Base-by-base conservation (phyloP, 1,284 basidiomycete genomes). In the Schizopora paradoxa region DNA sequence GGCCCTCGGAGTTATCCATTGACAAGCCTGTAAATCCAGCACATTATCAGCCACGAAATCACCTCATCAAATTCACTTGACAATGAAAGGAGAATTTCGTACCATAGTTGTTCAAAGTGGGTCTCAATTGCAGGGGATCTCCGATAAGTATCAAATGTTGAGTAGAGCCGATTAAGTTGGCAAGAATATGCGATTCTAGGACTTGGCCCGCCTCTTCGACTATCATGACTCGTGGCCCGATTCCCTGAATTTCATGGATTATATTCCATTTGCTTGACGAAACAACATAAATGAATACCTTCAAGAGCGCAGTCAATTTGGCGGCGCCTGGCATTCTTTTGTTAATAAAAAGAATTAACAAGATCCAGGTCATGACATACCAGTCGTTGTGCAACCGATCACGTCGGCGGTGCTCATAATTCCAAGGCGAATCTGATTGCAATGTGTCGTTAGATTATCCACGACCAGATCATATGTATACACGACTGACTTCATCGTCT, bases 191-290 rank as follows among this genome's bases (percentile, higher is more conserved):
- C 2, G 84, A 77, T 61, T 88, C 86, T 11, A 87, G 68, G 0
- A 88, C 82, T 63, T 88, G 85, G 0, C 86, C 86, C 0, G 85
- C 85, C 58, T 88, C 86, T 59, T 83, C 79, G 1, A 83, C 73
- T 26, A 83, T 61, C 47, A 83, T 56, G 4, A 82, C 72, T 31
- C 69, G 70, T 0, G 79, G 79, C 5, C 61, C 60, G 5, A 81
- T 53, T 1, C 72, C 69, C 77, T 84, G 11, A 22, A 13, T 18
- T 23, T 10, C 8, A 43, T 8, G n/a, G 26, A 39, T 25, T 3
- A 28, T 4, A 11, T 22, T 16, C 33, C 7, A n/a, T n/a, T n/a
- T n/a, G n/a, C n/a, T n/a, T 23, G 29, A 34, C 49, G 37, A 14
- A 34, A 18, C 11, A 22, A 6, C 34, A 2, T 5, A 27, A 32